Percentiles rank a stretch among this genome's conserved stretches.
phyloP scores from a whole-genome alignment of 1,284 basidiomycete genomes.

The Meira nashicola region DNA sequence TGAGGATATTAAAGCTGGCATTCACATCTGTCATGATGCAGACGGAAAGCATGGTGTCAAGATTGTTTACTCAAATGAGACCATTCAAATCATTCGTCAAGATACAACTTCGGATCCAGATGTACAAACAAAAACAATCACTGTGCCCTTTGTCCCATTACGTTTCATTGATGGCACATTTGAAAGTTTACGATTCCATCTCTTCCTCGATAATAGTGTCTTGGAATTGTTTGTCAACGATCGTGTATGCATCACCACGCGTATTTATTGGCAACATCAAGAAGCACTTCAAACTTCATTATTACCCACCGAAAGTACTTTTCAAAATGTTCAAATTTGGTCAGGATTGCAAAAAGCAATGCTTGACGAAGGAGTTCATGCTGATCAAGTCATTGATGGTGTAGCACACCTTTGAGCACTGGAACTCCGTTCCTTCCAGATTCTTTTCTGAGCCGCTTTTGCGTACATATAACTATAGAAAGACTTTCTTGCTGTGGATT shows the following conservation, averaged over 20 bases:
- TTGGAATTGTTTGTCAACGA: slow-evolving; percentile 38
- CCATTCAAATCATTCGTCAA: not conserved
- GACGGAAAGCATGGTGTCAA: not conserved
- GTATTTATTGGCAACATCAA: slow-evolving; percentile 28
- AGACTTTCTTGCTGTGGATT: not conserved
- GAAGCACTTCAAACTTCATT: slow-evolving; percentile 18
- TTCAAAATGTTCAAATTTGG: slow-evolving; percentile 9
- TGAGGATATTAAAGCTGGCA: not conserved
- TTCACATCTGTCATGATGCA: not conserved
- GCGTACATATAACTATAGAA: not conserved
- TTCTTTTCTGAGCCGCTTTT: not conserved
- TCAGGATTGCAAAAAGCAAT: slow-evolving; percentile 1
- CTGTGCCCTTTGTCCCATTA: slow-evolving; percentile 11
- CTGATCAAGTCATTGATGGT: not conserved
- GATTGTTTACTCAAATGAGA: not conserved
- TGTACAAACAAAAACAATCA: slow-evolving; percentile 20
- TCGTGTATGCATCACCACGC: slow-evolving; percentile 24
- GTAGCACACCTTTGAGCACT: not conserved
- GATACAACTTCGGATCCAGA: slow-evolving; percentile 14
- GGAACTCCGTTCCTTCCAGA: not conserved
- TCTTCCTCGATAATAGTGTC: slow-evolving; percentile 40
- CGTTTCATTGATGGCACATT: slow-evolving; percentile 11
- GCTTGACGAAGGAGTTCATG: not conserved
- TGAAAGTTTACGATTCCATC: slow-evolving; percentile 16
- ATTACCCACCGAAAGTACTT: slow-evolving; percentile 3